Percentiles rank a stretch among this genome's conserved stretches.
Conservation (phyloP, 306 rosid species). For the Fragaria ananassa region DNA sequence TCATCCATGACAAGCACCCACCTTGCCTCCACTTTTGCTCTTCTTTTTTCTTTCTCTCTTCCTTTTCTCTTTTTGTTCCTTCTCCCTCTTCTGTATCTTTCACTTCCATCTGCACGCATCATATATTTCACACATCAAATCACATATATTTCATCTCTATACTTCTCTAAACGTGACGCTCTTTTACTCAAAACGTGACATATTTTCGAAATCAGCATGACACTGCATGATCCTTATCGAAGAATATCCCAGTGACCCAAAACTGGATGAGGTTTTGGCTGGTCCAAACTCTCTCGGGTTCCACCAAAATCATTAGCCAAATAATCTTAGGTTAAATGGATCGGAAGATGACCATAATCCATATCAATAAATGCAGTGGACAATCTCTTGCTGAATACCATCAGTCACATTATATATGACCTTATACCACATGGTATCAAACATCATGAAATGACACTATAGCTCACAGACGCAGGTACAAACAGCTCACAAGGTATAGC, state of each 20-base stretch:
- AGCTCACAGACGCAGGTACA: slow-evolving; percentile 8
- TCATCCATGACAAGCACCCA: slow-evolving; percentile 93
- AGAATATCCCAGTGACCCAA: neutral
- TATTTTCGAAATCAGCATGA: neutral
- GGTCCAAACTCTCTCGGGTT: neutral
- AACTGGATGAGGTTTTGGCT: neutral
- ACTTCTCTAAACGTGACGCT: no score
- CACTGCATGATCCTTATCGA: neutral
- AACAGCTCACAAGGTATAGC: slow-evolving; percentile 2
- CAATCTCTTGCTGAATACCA: neutral
- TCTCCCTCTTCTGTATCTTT: slow-evolving; percentile 46
- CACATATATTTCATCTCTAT: neutral
- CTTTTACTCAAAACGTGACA: neutral
- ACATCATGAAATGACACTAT: neutral
- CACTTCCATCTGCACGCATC: slow-evolving; percentile 54
- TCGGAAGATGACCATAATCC: neutral
- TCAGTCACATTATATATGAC: slow-evolving; percentile 13
- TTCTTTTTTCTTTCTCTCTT: slow-evolving; percentile 25
- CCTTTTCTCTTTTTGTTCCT: slow-evolving; percentile 33
- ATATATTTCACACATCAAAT: slow-evolving; percentile 32
- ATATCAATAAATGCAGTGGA: neutral
- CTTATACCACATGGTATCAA: neutral
- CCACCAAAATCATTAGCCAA: neutral
- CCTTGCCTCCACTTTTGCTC: slow-evolving; percentile 40
- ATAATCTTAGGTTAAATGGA: neutral